These are phyloP conservation scores for Scedosporium boydii DNA, from an alignment of 2,329 filamentous ascomycete species.

Conservation along the genomic window DNA sequence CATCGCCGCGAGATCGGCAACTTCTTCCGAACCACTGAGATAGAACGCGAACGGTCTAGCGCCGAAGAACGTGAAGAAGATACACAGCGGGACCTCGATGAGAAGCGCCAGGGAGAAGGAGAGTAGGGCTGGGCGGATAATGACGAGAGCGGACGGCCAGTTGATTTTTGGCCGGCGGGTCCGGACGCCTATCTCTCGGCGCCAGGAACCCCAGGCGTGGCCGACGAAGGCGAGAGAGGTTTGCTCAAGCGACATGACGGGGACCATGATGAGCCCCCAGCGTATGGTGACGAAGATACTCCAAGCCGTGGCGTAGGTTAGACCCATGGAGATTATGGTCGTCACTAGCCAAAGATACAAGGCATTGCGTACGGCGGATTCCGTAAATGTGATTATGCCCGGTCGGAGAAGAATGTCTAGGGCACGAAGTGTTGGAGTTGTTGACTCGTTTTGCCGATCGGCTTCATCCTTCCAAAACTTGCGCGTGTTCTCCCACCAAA, in stretches of 20 bases:
- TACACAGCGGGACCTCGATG: constrained; percentile 52
- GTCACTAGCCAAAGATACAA: constrained; percentile 63
- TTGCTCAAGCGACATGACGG: constrained; percentile 56
- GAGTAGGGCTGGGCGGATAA: constrained; percentile 41
- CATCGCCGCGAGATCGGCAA: constrained; percentile 49
- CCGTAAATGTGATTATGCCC: constrained; percentile 48
- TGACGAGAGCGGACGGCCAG: constrained; percentile 17
- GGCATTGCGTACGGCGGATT: constrained; percentile 58
- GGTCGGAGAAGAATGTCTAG: constrained; percentile 45
- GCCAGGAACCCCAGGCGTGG: constrained; percentile 52
- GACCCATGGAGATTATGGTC: constrained; percentile 53
- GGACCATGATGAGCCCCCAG: constrained; percentile 68
- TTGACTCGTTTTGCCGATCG: constrained; percentile 3
- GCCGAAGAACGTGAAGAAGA: constrained; percentile 52
- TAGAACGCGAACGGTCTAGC: constrained; percentile 52
- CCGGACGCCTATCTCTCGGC: constrained; percentile 17
- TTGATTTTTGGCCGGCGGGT: constrained; percentile 12
- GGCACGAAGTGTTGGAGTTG: constrained; percentile 28
- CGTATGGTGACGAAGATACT: constrained; percentile 65
- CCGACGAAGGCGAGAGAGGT: constrained; percentile 57
- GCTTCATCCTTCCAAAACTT: constrained; percentile 8
- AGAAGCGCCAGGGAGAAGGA: constrained; percentile 43
- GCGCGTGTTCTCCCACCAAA: constrained; percentile 34
- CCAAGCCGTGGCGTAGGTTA: constrained; percentile 62
- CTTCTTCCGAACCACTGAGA: constrained; percentile 44